Percentiles rank a stretch among this genome's conserved stretches.
phyloP scores from a whole-genome alignment of 768 basidiomycete species.

The Cystobasidium tubakii region DNA sequence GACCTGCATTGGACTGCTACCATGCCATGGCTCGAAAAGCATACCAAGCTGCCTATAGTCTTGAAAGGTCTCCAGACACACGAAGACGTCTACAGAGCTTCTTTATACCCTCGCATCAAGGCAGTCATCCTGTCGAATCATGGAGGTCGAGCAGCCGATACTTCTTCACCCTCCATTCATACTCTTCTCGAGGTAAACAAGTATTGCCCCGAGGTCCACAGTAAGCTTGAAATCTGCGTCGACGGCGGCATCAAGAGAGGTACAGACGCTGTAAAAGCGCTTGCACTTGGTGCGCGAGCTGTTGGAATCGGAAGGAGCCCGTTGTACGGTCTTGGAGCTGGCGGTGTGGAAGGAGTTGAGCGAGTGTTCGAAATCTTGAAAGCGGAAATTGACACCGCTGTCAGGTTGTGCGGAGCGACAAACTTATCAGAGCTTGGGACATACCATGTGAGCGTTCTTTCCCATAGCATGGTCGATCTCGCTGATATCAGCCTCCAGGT shows the following conservation, averaged over 20 bases:
- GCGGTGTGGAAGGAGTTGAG: conserved; percentile 22
- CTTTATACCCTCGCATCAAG: conserved; percentile 68
- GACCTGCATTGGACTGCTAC: conserved; percentile 37
- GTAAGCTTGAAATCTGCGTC: conserved; percentile 52
- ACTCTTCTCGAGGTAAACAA: conserved; percentile 50
- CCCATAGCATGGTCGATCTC: neutral
- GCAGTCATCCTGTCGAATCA: conserved; percentile 88
- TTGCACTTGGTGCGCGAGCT: conserved; percentile 65
- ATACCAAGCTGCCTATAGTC: conserved; percentile 49
- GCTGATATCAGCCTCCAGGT: neutral
- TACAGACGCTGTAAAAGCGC: conserved; percentile 54
- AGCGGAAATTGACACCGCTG: conserved; percentile 25
- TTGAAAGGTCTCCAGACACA: conserved; percentile 50
- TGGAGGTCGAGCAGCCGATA: conserved; percentile 59
- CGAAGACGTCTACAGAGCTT: conserved; percentile 75
- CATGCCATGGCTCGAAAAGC: conserved; percentile 40
- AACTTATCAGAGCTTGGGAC: neutral
- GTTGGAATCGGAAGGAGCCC: conserved; percentile 81
- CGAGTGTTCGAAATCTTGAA: conserved; percentile 31
- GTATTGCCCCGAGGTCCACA: conserved; percentile 52
- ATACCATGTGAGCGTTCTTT: neutral
- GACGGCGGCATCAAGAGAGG: conserved; percentile 55
- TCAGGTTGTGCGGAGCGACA: conserved; percentile 8
- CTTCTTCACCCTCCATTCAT: conserved; percentile 41
- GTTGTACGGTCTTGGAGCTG: conserved; percentile 57